Evolutionary conservation across 2,329 filamentous ascomycete species (phyloP).

Genomic region (Colletotrichum chrysophilum): DNA sequence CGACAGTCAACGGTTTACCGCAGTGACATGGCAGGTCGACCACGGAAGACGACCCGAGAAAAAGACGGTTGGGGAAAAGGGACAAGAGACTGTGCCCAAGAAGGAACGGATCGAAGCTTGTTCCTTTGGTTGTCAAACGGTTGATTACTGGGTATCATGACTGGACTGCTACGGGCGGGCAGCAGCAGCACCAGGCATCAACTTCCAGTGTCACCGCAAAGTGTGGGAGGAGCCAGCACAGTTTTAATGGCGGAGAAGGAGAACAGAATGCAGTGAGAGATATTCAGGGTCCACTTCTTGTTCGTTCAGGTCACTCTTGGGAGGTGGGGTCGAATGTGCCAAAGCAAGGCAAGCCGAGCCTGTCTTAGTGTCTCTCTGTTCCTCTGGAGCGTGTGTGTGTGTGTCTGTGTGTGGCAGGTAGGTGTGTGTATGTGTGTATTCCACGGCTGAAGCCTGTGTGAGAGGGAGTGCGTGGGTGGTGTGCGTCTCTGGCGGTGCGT

Average conservation of each 20-base stretch:
- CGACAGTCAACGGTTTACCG: background rate
- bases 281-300: constrained; percentile 21
- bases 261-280: constrained; percentile 6
- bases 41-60: background rate
- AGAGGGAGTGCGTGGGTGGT: background rate
- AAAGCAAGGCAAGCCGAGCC: constrained; percentile 8
- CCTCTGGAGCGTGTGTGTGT: background rate
- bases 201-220: background rate
- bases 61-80: background rate
- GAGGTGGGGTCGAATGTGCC: constrained; percentile 16
- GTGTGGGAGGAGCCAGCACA: constrained; percentile 17
- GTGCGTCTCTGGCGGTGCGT: background rate
- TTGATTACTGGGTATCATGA: constrained; percentile 15
- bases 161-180: background rate
- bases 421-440: background rate
- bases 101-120: background rate
- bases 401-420: background rate
- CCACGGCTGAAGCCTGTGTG: background rate
- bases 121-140: constrained; percentile 4
- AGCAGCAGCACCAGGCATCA: constrained; percentile 7
- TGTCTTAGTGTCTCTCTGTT: constrained; percentile 8
- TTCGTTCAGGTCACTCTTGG: background rate
- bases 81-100: background rate
- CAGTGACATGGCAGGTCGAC: background rate
- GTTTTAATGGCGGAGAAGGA: constrained; percentile 19